Conservation (phyloP, 306 rosid genomes). For the Acmispon strigosus region DNA sequence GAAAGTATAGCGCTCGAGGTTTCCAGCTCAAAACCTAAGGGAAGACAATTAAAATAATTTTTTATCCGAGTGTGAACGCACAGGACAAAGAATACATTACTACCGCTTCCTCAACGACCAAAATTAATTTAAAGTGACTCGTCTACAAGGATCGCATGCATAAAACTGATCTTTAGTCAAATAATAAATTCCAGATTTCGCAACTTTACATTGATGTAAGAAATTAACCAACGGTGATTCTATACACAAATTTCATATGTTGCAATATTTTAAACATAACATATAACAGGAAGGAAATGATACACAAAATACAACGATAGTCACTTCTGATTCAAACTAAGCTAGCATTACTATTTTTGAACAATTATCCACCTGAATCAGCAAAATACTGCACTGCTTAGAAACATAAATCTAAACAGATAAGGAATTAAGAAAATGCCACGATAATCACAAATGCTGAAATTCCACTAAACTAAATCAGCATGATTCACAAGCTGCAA, state of each 20-base stretch:
- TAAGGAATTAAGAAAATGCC: not conserved
- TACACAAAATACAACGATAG: not conserved
- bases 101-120: not conserved
- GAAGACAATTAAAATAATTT: not conserved
- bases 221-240: not conserved
- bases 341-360: not conserved
- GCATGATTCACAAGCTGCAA: not conserved
- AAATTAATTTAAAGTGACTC: slow-evolving; percentile 6
- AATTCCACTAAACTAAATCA: not conserved
- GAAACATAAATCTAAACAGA: not conserved
- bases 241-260: not conserved
- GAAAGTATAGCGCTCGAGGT: slow-evolving; percentile 81
- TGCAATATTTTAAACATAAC: not conserved
- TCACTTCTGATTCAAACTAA: not conserved
- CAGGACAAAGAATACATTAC: not conserved
- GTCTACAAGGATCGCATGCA: not conserved
- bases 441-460: not conserved
- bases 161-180: not conserved
- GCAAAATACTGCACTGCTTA: not conserved
- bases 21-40: slow-evolving; percentile 78
- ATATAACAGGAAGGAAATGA: not conserved
- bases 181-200: not conserved
- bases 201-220: not conserved
- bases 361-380: not conserved
- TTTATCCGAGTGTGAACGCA: slow-evolving; percentile 8